Conservation (phyloP, 2,329 filamentous ascomycete genomes). For the Neoscytalidium dimidiatum region DNA sequence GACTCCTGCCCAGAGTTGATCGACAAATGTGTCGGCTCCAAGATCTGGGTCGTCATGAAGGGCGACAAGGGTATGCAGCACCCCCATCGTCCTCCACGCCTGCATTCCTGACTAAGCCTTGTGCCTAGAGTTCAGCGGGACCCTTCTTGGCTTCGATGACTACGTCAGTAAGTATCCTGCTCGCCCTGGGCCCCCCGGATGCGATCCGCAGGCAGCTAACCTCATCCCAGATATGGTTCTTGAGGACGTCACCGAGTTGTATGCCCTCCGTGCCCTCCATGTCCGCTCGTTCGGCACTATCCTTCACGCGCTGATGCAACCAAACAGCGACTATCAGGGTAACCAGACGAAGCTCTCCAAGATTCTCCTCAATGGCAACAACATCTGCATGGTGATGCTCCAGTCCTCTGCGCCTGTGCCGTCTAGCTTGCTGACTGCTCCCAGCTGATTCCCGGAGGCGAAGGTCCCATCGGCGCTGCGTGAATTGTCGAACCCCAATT, state of each 20-base stretch:
- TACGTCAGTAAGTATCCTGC: conserved; percentile 96
- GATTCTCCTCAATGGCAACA: conserved; percentile 96
- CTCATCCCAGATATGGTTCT: conserved; percentile 85
- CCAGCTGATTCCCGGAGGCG: conserved; percentile 24
- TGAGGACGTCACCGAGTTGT: conserved; percentile 97
- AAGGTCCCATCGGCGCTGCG: conserved; percentile 19
- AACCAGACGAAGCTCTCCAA: conserved; percentile 87
- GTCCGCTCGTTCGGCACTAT: too few relatives aligned
- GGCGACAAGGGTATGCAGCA: conserved; percentile 80
- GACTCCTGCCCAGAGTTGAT: conserved; percentile 72
- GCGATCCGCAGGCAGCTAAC: background rate
- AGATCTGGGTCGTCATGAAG: conserved; percentile 99
- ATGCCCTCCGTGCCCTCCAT: conserved; percentile 36
- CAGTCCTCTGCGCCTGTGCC: background rate
- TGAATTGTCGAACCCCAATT: background rate
- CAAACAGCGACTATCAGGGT: conserved; percentile 80
- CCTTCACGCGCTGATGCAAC: background rate
- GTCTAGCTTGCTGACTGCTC: background rate
- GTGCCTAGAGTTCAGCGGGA: conserved; percentile 84
- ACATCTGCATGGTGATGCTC: conserved; percentile 88
- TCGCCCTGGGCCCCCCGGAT: too few relatives aligned
- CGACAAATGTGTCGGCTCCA: conserved; percentile 96
- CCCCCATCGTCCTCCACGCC: background rate
- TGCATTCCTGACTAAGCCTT: conserved; percentile 3
- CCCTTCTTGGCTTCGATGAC: conserved; percentile 93